Evolutionary conservation across 371 early-diverging fungal species (phyloP), one percentile per base, ranked within the genome.

Genomic region (Blakeslea trispora): DNA sequence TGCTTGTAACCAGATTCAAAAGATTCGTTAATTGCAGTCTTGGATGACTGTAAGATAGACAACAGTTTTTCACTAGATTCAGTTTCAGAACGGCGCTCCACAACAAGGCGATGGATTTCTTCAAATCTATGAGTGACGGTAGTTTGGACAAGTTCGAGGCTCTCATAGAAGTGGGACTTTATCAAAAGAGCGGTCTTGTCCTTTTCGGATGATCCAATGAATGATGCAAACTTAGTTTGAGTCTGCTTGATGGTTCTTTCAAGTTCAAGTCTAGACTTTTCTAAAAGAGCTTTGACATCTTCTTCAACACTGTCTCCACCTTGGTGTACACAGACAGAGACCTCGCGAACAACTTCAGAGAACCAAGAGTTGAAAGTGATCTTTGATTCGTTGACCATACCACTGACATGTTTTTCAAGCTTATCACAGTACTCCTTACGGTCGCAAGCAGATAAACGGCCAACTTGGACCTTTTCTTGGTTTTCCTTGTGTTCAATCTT

Each of bases 371-470:
- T 52, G 24, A 62, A 52, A 0, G 61, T 44, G 1, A 57, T 40
- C 47, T 66, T 61, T 42, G 59, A 66, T 22, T 59, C 63, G 28
- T 57, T 49, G 10, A 69, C 41, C 4, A 69, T 54, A 4, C 57
- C 49, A 23, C 55, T 39, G 22, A 65, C 61, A 32, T 57, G 54
- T 31, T 54, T 48, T 17, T 60, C 49, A n/a, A 61, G 44, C n/a
- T 61, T 55, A 10, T 48, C 52, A 21, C 53, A 46, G 28, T 64
- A 45, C 4, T 69, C 57, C 23, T 64, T 68, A 18, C 64, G 64
- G 15, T 39, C 42, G 11, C 53, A 43, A 41, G 60, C 60, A 31
- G 64, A 41, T 8, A 42, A 32, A 14, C 50, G 53, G 5, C 58
- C 59, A 11, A 32, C 39, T 11, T 50, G 50, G 3, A 61, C 45